Conservation (phyloP, 139 green algal genomes). For the Axilococcus clingmanii region DNA sequence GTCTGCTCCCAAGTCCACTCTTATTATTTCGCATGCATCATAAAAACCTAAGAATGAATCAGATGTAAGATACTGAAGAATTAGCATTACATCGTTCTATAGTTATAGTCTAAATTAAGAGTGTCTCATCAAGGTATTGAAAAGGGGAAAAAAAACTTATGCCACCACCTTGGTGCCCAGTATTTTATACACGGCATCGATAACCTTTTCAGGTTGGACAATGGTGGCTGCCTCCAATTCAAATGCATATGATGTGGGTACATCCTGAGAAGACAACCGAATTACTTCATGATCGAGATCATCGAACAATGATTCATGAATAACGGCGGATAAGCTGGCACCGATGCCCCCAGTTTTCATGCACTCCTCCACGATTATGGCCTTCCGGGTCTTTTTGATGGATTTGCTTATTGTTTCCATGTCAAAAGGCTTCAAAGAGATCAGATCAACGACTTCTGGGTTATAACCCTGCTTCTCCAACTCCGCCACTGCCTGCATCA, state of each 20-base stretch:
- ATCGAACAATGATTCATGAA: slow-evolving; percentile 87
- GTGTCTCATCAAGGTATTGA: background rate
- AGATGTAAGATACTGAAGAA: too few species aligned
- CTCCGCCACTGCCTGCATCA: slow-evolving; percentile 65
- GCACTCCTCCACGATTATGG: slow-evolving; percentile 95
- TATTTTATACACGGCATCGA: slow-evolving; percentile 30
- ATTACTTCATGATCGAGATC: slow-evolving; percentile 89
- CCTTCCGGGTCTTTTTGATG: slow-evolving; percentile 76
- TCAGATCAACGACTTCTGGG: slow-evolving; percentile 92
- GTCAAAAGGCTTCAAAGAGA: slow-evolving; percentile 95
- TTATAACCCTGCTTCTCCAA: slow-evolving; percentile 72
- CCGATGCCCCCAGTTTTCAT: slow-evolving; percentile 94
- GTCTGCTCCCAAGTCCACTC: too few species aligned
- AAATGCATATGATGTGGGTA: slow-evolving; percentile 87
- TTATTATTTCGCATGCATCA: too few species aligned
- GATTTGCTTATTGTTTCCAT: slow-evolving; percentile 85
- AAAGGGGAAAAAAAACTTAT: slow-evolving; percentile 8
- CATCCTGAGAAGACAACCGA: slow-evolving; percentile 76
- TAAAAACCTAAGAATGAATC: too few species aligned
- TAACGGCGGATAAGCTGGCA: slow-evolving; percentile 86
- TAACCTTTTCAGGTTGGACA: slow-evolving; percentile 79
- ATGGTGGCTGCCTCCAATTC: slow-evolving; percentile 92
- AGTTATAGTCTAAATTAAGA: too few species aligned
- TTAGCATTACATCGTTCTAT: background rate
- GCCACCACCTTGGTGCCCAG: slow-evolving; percentile 10